Evolutionary conservation across 2,329 filamentous ascomycete species (phyloP), one percentile per base, ranked within the genome.

Genomic region (Colletotrichum destructivum): DNA sequence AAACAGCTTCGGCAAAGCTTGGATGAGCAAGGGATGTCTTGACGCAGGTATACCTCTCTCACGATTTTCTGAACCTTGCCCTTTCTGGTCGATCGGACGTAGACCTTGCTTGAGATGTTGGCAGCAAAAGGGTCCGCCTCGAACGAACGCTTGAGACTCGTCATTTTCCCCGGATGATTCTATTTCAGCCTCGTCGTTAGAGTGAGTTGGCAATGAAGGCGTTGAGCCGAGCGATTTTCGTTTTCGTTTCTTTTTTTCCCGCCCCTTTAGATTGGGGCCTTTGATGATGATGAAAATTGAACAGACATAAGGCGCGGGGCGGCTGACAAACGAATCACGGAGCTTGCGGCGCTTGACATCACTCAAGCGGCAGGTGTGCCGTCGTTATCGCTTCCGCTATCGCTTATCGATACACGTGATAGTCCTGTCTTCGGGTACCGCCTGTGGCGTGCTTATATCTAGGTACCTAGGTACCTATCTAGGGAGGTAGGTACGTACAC

Each of bases 41-140:
- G 94, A 82, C 96, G 91, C 73, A 99, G 88, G 83, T 99, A 99
- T 74, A 98, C 89, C 86, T 99, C 96, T 78, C 95, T 91, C 75
- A 99, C 96, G 79, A 99, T 97, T 88, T 99, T 99, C 83, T 98
- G 96, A 72, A 98, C 96, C 85, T 98, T 98, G 82, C 96, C 96
- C 82, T 91, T 96, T 83, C 94, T 95, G 59, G 96, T 97, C 35
- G 96, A 98, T 72, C 96, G 90, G 74, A 99, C 94, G 80, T 97
- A 99, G 77, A 97, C 91, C 85, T 98, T 99, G 89, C 93, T 98
- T 42, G 95, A 96, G 75, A 98, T 92, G 79, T 93, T 97, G 57
- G 92, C 87, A 40, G 91, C 88, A 72, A 86, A 80, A 13, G 88
- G 83, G 66, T 90, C 88, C 35, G 84, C 81, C 35, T 85, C 86